Percentiles rank a stretch among this genome's conserved stretches.
Conservation (phyloP, 2,329 filamentous ascomycete genomes). For the Fusarium humuli region DNA sequence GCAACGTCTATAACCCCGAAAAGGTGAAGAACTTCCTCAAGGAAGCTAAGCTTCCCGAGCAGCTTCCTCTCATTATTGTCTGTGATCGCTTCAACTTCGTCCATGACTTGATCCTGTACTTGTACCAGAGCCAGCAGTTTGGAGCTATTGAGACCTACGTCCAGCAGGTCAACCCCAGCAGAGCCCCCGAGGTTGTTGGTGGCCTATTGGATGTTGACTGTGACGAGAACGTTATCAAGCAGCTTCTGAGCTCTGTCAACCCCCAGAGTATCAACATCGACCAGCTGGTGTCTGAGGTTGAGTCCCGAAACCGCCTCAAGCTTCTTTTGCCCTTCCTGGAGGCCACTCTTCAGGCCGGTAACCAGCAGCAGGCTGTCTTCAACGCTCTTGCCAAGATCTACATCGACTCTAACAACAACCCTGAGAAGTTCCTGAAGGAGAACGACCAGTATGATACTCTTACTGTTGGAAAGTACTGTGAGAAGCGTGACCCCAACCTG, state of each 20-base stretch:
- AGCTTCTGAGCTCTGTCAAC: slow-evolving; percentile 85
- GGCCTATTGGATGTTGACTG: slow-evolving; percentile 96
- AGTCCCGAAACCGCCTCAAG: slow-evolving; percentile 94
- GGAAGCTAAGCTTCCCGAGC: slow-evolving; percentile 90
- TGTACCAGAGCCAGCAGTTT: slow-evolving; percentile 99
- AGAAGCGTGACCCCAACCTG: slow-evolving; percentile 96
- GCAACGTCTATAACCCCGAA: slow-evolving; percentile 88
- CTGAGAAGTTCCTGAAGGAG: slow-evolving; percentile 96
- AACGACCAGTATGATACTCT: slow-evolving; percentile 97
- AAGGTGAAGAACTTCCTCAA: slow-evolving; percentile 99
- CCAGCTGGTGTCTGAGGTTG: slow-evolving; percentile 93
- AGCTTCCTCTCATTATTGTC: slow-evolving; percentile 96
- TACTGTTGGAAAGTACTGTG: slow-evolving; percentile 95
- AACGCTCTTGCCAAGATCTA: slow-evolving; percentile 99
- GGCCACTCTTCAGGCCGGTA: slow-evolving; percentile 86
- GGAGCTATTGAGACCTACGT: slow-evolving; percentile 99
- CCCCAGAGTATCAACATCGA: slow-evolving; percentile 90
- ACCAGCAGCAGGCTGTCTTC: slow-evolving; percentile 96
- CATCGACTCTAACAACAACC: slow-evolving; percentile 98
- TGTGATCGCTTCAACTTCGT: slow-evolving; percentile 99
- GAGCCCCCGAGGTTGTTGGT: slow-evolving; percentile 92
- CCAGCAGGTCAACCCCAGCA: slow-evolving; percentile 91
- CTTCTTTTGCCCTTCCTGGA: slow-evolving; percentile 96
- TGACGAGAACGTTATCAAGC: slow-evolving; percentile 96
- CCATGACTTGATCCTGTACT: slow-evolving; percentile 93